A percentile compares a stretch with the other conserved stretches of the same genome.
Conservation (phyloP, 2,329 filamentous ascomycete species). For the Bipolaris bicolor region DNA sequence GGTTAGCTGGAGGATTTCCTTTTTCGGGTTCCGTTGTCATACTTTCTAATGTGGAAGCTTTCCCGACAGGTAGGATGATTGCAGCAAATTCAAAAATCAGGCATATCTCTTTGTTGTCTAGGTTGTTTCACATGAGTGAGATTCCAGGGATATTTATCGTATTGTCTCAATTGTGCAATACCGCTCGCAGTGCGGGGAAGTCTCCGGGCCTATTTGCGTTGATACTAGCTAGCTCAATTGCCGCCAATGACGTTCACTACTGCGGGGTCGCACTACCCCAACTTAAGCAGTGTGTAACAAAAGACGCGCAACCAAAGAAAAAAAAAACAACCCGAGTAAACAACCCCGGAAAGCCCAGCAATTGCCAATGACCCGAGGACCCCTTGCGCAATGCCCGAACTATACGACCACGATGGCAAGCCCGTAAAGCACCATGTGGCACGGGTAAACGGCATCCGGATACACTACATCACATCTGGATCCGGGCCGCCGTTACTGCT, state of each 20-base stretch:
- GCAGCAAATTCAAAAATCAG: too few relatives aligned
- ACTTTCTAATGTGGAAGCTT: too few relatives aligned
- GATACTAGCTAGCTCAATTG: neutral
- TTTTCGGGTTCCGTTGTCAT: too few relatives aligned
- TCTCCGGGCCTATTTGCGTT: neutral
- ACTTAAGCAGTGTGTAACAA: too few relatives aligned
- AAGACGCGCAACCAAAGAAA: too few relatives aligned
- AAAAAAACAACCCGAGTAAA: too few relatives aligned
- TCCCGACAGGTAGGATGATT: too few relatives aligned
- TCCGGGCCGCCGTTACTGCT: conserved; percentile 27
- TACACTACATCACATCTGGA: conserved; percentile 31
- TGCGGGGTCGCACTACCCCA: neutral
- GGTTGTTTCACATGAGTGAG: neutral
- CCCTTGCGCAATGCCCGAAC: conserved; percentile 23
- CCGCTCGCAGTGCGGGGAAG: neutral
- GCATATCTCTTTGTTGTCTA: neutral
- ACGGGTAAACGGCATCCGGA: conserved; percentile 28
- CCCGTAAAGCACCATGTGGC: conserved; percentile 25
- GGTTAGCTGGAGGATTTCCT: too few relatives aligned
- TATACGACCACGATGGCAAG: conserved; percentile 24
- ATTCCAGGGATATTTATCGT: neutral
- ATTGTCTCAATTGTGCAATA: too few relatives aligned
- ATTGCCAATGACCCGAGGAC: neutral
- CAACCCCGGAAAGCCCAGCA: too few relatives aligned
- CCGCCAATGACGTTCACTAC: neutral